Evolutionary conservation across 176 grass and related monocot species (phyloP), one percentile per base, ranked within the genome.

Genomic region (Poa annua): DNA sequence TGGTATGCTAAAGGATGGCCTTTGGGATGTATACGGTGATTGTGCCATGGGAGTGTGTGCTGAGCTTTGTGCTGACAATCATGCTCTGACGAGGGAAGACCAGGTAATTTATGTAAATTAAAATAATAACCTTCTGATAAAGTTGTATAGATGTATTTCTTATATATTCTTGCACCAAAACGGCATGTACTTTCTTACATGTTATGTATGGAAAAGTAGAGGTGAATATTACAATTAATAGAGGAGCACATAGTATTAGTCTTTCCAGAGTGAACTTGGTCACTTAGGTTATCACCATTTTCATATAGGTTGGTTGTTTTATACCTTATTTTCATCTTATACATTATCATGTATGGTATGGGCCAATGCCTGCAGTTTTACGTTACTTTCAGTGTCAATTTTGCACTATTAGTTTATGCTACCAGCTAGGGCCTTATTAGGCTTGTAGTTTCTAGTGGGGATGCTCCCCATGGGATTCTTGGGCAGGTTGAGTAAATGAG

Each of bases 51-150:
- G 91, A 73, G 91, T 84, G 33, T 97, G 91, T 42, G 94, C 91
- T n/a, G 94, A 97, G 86, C 67, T 97, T 78, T 93, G 91, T 86
- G 91, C 94, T 89, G 91, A 93, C 62, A 89, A 93, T 81, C 89
- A 97, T 79, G 79, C 79, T 16, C 79, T 97, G 33, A 97, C 94
- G 44, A 91, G 84, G 85, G 94, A 93, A 86, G 87, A 97, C 11
- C 94, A 93, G 94, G 94, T 97, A 67, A 63, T 3, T 22, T 4
- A 20, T 62, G 39, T 53, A 77, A 76, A 39, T 42, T 39, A 10
- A 3, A 77, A 35, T 71, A 64, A 41, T 16, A 22, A 54, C 1
- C 3, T 41, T 85, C 22, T 71, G 19, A 71, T 76, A 20, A 33
- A 67, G 12, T 41, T 48, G 13, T 2, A 51, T 29, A 2, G 29